phyloP scores from a whole-genome alignment of 768 basidiomycete genomes.

The Naganishia kalamii region DNA sequence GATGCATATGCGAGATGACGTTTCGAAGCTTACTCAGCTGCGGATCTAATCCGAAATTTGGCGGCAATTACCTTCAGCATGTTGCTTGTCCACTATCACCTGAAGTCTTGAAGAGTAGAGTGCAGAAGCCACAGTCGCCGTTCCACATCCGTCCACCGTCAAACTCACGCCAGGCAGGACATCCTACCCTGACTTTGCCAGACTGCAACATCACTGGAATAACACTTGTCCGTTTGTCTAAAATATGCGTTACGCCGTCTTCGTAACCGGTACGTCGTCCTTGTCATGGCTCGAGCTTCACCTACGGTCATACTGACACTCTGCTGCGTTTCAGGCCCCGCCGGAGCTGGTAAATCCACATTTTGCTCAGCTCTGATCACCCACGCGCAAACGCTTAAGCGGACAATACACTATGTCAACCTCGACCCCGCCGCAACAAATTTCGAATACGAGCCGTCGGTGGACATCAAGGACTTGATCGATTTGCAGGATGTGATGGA shows the following conservation, averaged over 20 bases:
- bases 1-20: too few species aligned
- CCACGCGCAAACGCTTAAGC: slow-evolving; percentile 72
- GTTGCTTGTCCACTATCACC: background rate
- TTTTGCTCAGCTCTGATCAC: slow-evolving; percentile 82
- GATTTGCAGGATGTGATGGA: slow-evolving; percentile 92
- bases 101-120: background rate
- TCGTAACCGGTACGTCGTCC: slow-evolving; percentile 38
- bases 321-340: slow-evolving; percentile 59
- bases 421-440: slow-evolving; percentile 92
- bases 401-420: slow-evolving; percentile 88
- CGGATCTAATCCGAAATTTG: slow-evolving; percentile 17
- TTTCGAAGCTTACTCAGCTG: background rate
- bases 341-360: slow-evolving; percentile 95
- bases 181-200: background rate
- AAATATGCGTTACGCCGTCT: slow-evolving; percentile 47
- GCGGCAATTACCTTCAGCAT: too few species aligned
- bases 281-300: background rate
- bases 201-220: too few species aligned
- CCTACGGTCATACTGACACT: background rate
- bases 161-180: background rate
- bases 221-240: background rate
- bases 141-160: background rate
- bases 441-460: slow-evolving; percentile 84
- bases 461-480: slow-evolving; percentile 90
- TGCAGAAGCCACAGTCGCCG: background rate